Percentiles rank a stretch among this genome's conserved stretches.
Conservation (phyloP, 306 rosid species). For the Vigna reflexopilosa region DNA sequence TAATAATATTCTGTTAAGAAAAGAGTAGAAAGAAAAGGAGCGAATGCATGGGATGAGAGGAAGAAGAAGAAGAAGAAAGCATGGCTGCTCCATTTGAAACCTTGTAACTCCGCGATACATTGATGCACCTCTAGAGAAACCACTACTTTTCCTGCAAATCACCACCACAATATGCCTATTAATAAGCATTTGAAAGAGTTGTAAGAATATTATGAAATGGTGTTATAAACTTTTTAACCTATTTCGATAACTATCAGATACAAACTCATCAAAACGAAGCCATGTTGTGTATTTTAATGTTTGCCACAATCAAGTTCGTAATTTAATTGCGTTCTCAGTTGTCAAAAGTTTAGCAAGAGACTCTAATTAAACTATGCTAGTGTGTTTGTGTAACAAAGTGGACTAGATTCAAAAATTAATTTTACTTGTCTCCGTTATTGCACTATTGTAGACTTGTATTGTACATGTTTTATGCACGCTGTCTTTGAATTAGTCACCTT, state of each 20-base stretch:
- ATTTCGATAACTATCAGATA: background rate
- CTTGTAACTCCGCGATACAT: slow-evolving; percentile 99
- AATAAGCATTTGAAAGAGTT: background rate
- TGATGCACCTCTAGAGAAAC: slow-evolving; percentile 98
- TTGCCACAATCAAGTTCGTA: background rate
- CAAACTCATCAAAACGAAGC: background rate
- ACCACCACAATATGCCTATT: background rate
- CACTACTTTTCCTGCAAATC: slow-evolving; percentile 91
- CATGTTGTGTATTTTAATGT: background rate
- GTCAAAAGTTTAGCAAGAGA: background rate
- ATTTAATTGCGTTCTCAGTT: background rate
- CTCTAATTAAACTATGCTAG: background rate
- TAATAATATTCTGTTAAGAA: background rate
- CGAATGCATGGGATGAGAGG: background rate
- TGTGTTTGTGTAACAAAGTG: background rate
- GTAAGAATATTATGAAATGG: background rate
- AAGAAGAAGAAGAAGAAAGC: slow-evolving; percentile 27
- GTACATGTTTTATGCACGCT: background rate
- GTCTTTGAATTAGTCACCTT: slow-evolving; percentile 51
- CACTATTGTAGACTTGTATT: background rate
- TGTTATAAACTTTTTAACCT: background rate
- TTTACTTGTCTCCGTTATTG: background rate
- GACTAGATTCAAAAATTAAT: background rate
- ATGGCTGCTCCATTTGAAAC: slow-evolving; percentile 46
- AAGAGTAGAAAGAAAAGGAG: background rate